phyloP scores from a whole-genome alignment of 495 filamentous ascomycete species.

The Xylaria venustula region DNA sequence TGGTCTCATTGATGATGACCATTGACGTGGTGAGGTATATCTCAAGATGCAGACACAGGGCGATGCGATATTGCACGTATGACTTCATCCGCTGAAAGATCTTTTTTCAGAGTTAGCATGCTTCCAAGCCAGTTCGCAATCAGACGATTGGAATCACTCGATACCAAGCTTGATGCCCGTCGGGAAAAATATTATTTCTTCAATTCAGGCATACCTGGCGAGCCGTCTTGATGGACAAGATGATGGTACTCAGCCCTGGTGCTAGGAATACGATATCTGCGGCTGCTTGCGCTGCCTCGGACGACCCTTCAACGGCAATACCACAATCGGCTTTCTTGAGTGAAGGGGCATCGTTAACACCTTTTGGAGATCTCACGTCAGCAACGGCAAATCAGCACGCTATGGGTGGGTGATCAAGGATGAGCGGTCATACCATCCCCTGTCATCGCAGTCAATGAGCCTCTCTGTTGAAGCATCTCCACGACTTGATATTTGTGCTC shows the following conservation, averaged over 20 bases:
- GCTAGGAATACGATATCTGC: constrained; percentile 92
- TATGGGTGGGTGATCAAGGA: background rate
- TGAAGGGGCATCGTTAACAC: constrained; percentile 95
- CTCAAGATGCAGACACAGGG: constrained; percentile 88
- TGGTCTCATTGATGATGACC: constrained; percentile 72
- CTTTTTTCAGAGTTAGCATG: constrained; percentile 30
- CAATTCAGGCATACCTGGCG: constrained; percentile 53
- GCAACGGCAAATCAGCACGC: background rate
- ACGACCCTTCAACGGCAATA: constrained; percentile 90
- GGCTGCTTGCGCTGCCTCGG: constrained; percentile 86
- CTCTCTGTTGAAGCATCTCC: constrained; percentile 92
- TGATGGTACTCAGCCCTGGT: constrained; percentile 86
- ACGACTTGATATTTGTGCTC: constrained; percentile 98
- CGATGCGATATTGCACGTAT: constrained; percentile 94
- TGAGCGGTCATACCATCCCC: constrained; percentile 61
- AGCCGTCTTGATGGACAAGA: constrained; percentile 86
- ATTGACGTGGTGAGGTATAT: constrained; percentile 90
- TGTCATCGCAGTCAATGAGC: constrained; percentile 95
- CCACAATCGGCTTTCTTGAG: constrained; percentile 93
- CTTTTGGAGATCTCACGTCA: constrained; percentile 11
- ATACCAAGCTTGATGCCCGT: background rate
- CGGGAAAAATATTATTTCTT: background rate
- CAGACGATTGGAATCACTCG: background rate
- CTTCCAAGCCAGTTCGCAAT: background rate
- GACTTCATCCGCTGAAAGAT: constrained; percentile 98